Percentiles rank a stretch among this genome's conserved stretches.
These are phyloP conservation scores for Aschersonia sp. DNA, from an alignment of 2,329 filamentous ascomycete genomes.

Conservation along the genomic window DNA sequence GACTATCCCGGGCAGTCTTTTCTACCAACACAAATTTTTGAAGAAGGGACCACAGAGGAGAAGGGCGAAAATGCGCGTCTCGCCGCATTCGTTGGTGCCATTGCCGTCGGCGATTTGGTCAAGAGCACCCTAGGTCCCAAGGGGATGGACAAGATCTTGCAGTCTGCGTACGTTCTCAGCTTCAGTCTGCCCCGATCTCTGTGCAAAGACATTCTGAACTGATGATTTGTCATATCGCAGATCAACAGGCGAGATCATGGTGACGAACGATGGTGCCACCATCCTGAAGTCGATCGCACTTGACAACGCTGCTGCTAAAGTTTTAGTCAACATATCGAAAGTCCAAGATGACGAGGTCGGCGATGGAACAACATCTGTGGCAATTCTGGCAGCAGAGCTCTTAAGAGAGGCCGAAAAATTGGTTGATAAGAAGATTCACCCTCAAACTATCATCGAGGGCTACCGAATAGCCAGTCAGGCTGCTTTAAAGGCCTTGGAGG, in stretches of 20 bases:
- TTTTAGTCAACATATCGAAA: slow-evolving; percentile 97
- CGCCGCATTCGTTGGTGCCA: slow-evolving; percentile 94
- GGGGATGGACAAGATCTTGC: slow-evolving; percentile 97
- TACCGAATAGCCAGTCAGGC: slow-evolving; percentile 94
- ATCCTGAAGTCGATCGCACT: slow-evolving; percentile 97
- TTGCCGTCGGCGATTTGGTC: slow-evolving; percentile 91
- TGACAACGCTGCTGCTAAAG: slow-evolving; percentile 96
- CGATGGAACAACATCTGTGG: slow-evolving; percentile 95
- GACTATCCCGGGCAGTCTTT: slow-evolving; percentile 30
- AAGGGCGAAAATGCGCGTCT: slow-evolving; percentile 99
- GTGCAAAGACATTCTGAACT: not conserved
- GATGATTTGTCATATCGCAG: slow-evolving; percentile 24
- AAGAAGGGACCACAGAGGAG: slow-evolving; percentile 91
- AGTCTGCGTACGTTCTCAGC: slow-evolving; percentile 60
- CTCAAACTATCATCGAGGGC: slow-evolving; percentile 97
- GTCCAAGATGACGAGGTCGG: slow-evolving; percentile 98
- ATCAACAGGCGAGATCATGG: slow-evolving; percentile 92
- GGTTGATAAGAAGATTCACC: slow-evolving; percentile 96
- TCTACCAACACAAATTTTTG: slow-evolving; percentile 95
- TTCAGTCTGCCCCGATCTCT: not conserved
- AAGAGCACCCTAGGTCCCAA: slow-evolving; percentile 96
- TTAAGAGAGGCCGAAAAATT: slow-evolving; percentile 93
- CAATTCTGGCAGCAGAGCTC: slow-evolving; percentile 87
- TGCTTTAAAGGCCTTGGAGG: slow-evolving; percentile 70
- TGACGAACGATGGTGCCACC: slow-evolving; percentile 96